Conservation (phyloP, 2,329 filamentous ascomycete species). For the Fusarium tupiense region DNA sequence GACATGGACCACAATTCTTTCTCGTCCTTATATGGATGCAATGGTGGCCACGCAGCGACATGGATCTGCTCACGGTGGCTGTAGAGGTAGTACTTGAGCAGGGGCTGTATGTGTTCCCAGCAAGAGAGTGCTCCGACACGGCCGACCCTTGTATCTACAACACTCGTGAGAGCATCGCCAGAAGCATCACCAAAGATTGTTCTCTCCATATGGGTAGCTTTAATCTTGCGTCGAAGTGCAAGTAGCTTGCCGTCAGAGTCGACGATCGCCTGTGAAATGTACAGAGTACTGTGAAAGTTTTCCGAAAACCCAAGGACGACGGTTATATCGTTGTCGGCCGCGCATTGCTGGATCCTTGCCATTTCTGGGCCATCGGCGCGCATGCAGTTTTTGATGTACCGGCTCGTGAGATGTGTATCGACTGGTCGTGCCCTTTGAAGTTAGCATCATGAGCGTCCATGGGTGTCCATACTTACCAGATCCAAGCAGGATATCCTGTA, state of each 20-base stretch:
- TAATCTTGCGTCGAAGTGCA: constrained; percentile 57
- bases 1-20: constrained; percentile 40
- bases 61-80: constrained; percentile 14
- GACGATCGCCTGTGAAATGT: constrained; percentile 57
- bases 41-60: constrained; percentile 8
- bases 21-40: neutral
- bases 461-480: neutral
- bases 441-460: accelerated
- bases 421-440: neutral
- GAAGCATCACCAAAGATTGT: constrained; percentile 57
- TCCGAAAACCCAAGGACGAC: constrained; percentile 57
- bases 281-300: constrained; percentile 46
- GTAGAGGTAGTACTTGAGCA: constrained; percentile 13
- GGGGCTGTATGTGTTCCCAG: constrained; percentile 45
- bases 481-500: constrained; percentile 49
- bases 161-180: neutral
- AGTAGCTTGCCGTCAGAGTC: constrained; percentile 51
- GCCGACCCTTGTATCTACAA: neutral
- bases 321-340: constrained; percentile 48
- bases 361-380: constrained; percentile 52
- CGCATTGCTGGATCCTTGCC: constrained; percentile 46
- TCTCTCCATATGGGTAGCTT: constrained; percentile 62
- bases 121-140: constrained; percentile 55
- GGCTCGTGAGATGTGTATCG: neutral
- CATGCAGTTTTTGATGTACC: constrained; percentile 2